These are phyloP conservation scores for Ganoderma leucocontextum DNA, from an alignment of 1,284 basidiomycete species.

Conservation along the genomic window DNA sequence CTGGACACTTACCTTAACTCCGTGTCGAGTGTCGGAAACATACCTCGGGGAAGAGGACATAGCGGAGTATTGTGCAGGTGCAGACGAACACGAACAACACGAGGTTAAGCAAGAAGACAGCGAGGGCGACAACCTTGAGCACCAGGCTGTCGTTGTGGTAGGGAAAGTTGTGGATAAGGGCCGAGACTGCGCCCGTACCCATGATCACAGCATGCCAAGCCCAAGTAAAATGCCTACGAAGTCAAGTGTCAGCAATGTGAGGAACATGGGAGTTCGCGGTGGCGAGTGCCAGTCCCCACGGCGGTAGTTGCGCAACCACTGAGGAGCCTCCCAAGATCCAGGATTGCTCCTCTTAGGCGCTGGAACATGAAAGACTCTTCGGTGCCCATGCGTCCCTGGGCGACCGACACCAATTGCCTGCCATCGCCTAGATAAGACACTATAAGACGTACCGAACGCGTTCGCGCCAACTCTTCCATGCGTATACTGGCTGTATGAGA, in stretches of 20 bases:
- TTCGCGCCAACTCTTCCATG: constrained; percentile 42
- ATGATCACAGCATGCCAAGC: constrained; percentile 57
- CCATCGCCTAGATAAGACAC: background rate
- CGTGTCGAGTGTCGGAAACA: constrained; percentile 2
- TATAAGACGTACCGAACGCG: constrained; percentile 35
- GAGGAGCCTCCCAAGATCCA: background rate
- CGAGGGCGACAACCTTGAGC: constrained; percentile 46
- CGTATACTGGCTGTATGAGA: constrained; percentile 36
- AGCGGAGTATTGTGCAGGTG: constrained; percentile 51
- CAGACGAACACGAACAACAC: constrained; percentile 59
- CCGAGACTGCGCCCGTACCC: constrained; percentile 53
- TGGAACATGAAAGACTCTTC: background rate
- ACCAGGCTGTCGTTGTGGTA: constrained; percentile 45
- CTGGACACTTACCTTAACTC: background rate
- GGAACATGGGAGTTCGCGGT: background rate
- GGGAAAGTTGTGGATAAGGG: constrained; percentile 50
- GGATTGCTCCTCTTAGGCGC: background rate
- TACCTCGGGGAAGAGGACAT: constrained; percentile 56
- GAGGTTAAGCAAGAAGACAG: constrained; percentile 63
- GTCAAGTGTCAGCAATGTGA: constrained; percentile 11
- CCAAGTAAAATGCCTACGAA: constrained; percentile 45
- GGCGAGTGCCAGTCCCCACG: background rate
- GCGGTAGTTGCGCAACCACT: background rate
- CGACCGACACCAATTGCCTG: background rate
- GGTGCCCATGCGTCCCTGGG: background rate